phyloP scores from a whole-genome alignment of 2,329 filamentous ascomycete genomes.

The Penicillium frequentans region DNA sequence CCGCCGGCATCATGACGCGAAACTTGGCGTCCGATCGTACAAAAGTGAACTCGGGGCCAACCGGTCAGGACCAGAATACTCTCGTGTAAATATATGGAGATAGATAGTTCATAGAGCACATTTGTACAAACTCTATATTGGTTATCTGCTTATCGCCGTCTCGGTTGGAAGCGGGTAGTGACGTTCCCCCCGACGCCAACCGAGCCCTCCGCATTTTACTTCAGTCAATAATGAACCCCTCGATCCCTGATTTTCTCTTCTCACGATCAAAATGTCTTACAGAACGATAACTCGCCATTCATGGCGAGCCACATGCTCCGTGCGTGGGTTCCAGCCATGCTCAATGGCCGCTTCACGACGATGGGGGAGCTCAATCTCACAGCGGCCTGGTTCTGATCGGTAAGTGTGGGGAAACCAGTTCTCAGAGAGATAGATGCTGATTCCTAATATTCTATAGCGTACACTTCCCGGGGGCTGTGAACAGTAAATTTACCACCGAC shows the following conservation, averaged over 20 bases:
- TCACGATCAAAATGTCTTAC: background rate
- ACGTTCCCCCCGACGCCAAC: slow-evolving; percentile 27
- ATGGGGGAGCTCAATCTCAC: slow-evolving; percentile 57
- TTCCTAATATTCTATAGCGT: slow-evolving; percentile 42
- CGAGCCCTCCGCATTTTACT: slow-evolving; percentile 23
- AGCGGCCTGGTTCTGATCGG: slow-evolving; percentile 61
- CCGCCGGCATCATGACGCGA: slow-evolving; percentile 11
- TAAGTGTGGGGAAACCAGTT: slow-evolving; percentile 29
- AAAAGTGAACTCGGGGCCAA: background rate
- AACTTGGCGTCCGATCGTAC: background rate
- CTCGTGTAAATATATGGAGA: background rate
- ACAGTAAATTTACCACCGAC: slow-evolving; percentile 83
- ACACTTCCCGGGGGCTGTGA: slow-evolving; percentile 87
- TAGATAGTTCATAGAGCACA: background rate
- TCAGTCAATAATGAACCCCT: background rate
- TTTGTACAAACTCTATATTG: background rate
- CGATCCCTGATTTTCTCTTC: background rate
- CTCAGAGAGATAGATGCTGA: background rate
- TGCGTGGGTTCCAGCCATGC: background rate
- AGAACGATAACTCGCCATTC: background rate
- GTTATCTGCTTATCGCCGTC: background rate
- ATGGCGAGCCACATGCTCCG: slow-evolving; percentile 4
- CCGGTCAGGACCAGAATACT: no score
- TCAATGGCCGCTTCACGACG: slow-evolving; percentile 29
- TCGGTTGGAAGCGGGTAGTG: slow-evolving; percentile 14